Conservation (phyloP, 164 flowering plant genomes). For the Liquidambar formosana region DNA sequence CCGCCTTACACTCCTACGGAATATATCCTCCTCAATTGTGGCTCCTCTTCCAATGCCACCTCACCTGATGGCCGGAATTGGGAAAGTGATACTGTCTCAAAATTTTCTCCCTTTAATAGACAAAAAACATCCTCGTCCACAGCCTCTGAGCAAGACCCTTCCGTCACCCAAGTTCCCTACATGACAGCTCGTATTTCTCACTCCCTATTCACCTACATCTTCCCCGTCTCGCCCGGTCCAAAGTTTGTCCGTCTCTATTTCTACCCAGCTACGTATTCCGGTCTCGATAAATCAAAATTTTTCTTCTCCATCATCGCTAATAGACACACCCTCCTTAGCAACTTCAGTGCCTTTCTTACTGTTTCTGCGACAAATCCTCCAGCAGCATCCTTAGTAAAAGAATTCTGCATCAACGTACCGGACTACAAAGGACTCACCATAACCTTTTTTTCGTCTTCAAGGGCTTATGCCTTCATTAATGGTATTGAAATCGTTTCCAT, state of each 20-base stretch:
- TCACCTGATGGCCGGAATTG: constrained; percentile 21
- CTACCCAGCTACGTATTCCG: constrained; percentile 18
- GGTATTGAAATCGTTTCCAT: constrained; percentile 48
- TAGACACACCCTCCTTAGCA: constrained; percentile 27
- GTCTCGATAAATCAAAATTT: neutral
- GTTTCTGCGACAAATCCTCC: neutral
- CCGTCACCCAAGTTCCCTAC: constrained; percentile 23
- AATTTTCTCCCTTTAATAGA: constrained; percentile 7
- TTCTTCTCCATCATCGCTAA: constrained; percentile 25
- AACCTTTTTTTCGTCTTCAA: constrained; percentile 24
- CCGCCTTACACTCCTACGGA: constrained; percentile 23
- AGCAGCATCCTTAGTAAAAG: constrained; percentile 5
- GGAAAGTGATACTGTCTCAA: constrained; percentile 19
- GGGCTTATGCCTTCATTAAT: constrained; percentile 36
- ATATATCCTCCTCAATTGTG: constrained; percentile 28
- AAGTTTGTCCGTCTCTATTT: constrained; percentile 40
- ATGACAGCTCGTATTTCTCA: constrained; percentile 29
- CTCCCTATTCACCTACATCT: constrained; percentile 27
- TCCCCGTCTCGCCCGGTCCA: constrained; percentile 26
- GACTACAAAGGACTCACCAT: constrained; percentile 15
- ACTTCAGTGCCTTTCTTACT: constrained; percentile 33
- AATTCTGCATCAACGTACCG: constrained; percentile 23
- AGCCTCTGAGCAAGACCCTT: constrained; percentile 1
- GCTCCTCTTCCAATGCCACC: constrained; percentile 10
- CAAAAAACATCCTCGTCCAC: neutral